Evolutionary conservation across 352 stramenopile genomes (phyloP).

Genomic region (Paralagenidium karlingii): DNA sequence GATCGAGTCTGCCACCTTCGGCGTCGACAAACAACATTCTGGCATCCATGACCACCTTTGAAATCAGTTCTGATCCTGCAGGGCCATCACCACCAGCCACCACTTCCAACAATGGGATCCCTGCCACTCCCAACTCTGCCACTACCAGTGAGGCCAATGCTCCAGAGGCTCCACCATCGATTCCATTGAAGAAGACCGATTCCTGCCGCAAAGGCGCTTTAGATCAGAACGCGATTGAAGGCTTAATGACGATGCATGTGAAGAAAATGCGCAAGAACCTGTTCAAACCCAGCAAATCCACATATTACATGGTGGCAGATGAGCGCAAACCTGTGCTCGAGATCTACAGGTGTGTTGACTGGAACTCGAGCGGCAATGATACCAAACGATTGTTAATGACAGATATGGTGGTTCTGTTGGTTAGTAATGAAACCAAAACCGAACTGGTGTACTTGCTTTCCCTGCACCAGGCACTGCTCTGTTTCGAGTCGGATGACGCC

Average conservation of each 20-base stretch:
- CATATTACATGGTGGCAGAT: conserved; percentile 39
- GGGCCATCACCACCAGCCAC: background rate
- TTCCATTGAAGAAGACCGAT: too few species aligned
- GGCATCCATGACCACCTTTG: background rate
- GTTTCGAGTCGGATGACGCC: conserved; percentile 52
- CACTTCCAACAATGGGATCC: background rate
- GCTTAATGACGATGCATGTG: conserved; percentile 43
- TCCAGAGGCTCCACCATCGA: too few species aligned
- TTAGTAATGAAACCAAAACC: conserved; percentile 29
- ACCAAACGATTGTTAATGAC: background rate
- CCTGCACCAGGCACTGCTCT: conserved; percentile 31
- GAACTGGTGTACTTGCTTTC: conserved; percentile 54
- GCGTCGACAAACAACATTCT: too few species aligned
- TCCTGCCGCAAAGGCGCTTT: conserved; percentile 12
- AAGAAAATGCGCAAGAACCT: conserved; percentile 44
- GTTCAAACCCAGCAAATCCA: conserved; percentile 25
- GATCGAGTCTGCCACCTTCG: too few species aligned
- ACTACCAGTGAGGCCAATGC: too few species aligned
- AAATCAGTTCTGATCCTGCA: background rate
- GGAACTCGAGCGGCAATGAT: too few species aligned
- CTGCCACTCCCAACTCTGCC: too few species aligned
- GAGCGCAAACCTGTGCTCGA: conserved; percentile 35
- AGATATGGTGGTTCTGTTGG: background rate
- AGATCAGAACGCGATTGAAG: conserved; percentile 26
- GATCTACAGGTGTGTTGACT: conserved; percentile 29